Evolutionary conservation across 2,329 filamentous ascomycete species (phyloP).

Genomic region (Diplodia seriata): DNA sequence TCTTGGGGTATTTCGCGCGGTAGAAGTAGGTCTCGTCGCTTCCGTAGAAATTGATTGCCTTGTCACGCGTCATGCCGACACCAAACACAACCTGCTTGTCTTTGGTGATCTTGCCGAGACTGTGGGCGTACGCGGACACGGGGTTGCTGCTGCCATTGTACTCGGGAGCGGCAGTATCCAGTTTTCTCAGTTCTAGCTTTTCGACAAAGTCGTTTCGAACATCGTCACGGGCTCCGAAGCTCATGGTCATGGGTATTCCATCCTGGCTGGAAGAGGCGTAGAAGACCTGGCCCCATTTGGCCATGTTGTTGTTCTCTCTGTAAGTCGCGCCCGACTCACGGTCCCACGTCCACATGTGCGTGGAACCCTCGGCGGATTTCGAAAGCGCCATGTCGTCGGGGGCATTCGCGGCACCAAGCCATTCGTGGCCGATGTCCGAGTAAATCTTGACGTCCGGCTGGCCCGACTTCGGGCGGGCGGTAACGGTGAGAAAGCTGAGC

Average conservation of each 20-base stretch:
- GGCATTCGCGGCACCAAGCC: constrained; percentile 46
- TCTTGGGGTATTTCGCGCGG: constrained; percentile 42
- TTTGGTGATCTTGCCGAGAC: constrained; percentile 45
- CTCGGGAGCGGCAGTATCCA: constrained; percentile 36
- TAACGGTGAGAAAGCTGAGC: constrained; percentile 54
- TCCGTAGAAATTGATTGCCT: constrained; percentile 52
- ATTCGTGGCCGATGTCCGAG: constrained; percentile 54
- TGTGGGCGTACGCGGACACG: constrained; percentile 42
- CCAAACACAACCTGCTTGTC: constrained; percentile 49
- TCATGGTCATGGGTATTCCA: constrained; percentile 21
- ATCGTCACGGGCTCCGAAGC: constrained; percentile 24
- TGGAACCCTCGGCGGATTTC: constrained; percentile 38
- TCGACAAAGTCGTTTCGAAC: constrained; percentile 18
- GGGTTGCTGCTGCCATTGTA: constrained; percentile 39
- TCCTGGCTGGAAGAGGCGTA: constrained; percentile 42
- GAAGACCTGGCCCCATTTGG: constrained; percentile 52
- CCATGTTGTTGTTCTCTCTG: constrained; percentile 50
- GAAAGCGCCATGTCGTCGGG: constrained; percentile 33
- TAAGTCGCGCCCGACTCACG: constrained; percentile 43
- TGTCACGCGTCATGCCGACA: constrained; percentile 50
- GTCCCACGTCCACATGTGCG: constrained; percentile 45
- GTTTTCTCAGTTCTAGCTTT: constrained; percentile 37
- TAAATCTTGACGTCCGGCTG: constrained; percentile 48
- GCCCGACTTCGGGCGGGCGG: constrained; percentile 37
- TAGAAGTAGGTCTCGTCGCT: constrained; percentile 52